Evolutionary conservation across 768 basidiomycete genomes (phyloP).

Genomic region (Pisolithus tinctorius): DNA sequence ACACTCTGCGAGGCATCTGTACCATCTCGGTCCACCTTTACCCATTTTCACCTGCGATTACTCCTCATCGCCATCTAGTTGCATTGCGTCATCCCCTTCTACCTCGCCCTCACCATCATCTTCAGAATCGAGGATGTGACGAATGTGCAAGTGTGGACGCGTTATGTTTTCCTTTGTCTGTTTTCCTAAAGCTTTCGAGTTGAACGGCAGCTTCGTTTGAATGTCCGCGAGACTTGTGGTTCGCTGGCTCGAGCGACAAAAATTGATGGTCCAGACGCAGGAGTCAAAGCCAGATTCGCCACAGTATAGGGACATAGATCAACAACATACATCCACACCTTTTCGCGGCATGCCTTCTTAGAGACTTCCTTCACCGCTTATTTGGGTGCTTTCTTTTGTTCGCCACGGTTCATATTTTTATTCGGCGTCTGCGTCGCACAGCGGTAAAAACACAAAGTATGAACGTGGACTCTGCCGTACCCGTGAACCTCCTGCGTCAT

Average conservation of each 20-base stretch:
- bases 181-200: constrained; percentile 16
- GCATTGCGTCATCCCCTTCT: constrained; percentile 19
- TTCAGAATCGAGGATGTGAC: constrained; percentile 23
- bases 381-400: constrained; percentile 75
- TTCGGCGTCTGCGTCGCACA: constrained; percentile 37
- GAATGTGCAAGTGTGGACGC: constrained; percentile 13
- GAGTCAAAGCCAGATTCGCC: neutral
- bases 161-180: constrained; percentile 45
- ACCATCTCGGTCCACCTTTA: constrained; percentile 30
- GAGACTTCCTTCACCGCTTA: constrained; percentile 85
- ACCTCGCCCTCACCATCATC: constrained; percentile 21
- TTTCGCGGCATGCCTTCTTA: constrained; percentile 82
- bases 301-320: too few relatives aligned
- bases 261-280: neutral
- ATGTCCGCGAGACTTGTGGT: constrained; percentile 76
- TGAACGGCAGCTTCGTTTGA: constrained; percentile 43
- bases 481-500: constrained; percentile 5
- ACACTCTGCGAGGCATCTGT: constrained; percentile 66
- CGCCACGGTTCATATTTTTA: constrained; percentile 84
- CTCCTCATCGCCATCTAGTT: constrained; percentile 26
- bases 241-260: constrained; percentile 82
- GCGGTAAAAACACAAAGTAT: too few relatives aligned
- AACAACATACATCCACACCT: constrained; percentile 41
- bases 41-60: constrained; percentile 22
- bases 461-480: neutral